A percentile compares a stretch with the other conserved stretches of the same genome.
These are phyloP conservation scores for Aspergillus chevalieri DNA, from an alignment of 2,329 filamentous ascomycete genomes.

Conservation along the genomic window DNA sequence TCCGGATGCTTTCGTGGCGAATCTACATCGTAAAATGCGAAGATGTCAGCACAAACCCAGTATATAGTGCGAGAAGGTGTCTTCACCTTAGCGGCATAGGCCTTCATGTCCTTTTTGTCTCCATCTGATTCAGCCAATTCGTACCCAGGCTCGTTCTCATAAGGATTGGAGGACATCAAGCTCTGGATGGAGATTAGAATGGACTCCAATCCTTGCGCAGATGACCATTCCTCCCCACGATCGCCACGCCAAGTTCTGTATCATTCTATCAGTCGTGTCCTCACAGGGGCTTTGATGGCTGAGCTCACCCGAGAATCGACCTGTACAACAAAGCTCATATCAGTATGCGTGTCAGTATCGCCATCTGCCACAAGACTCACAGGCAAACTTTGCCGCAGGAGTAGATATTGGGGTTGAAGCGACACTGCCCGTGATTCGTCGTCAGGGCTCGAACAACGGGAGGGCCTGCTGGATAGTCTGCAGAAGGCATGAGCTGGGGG, in stretches of 20 bases:
- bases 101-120: conserved; percentile 67
- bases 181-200: conserved; percentile 94
- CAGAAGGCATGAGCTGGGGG: neutral
- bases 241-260: conserved; percentile 86
- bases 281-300: neutral
- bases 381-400: conserved; percentile 85
- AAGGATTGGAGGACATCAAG: conserved; percentile 87
- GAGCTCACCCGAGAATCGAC: conserved; percentile 72
- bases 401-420: conserved; percentile 98
- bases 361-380: conserved; percentile 45
- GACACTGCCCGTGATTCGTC: conserved; percentile 78
- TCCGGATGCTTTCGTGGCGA: conserved; percentile 78
- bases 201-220: conserved; percentile 89
- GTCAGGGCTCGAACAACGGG: conserved; percentile 63
- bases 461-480: conserved; percentile 72
- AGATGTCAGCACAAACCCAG: neutral
- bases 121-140: conserved; percentile 63
- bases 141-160: conserved; percentile 93
- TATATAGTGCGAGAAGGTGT: neutral
- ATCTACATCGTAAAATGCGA: conserved; percentile 53
- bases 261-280: conserved; percentile 7
- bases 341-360: neutral
- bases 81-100: conserved; percentile 71
- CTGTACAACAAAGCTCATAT: conserved; percentile 37
- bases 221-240: conserved; percentile 89